Base-by-base conservation (phyloP, 768 basidiomycete species). In the Porpolomopsis calyptriformis region DNA sequence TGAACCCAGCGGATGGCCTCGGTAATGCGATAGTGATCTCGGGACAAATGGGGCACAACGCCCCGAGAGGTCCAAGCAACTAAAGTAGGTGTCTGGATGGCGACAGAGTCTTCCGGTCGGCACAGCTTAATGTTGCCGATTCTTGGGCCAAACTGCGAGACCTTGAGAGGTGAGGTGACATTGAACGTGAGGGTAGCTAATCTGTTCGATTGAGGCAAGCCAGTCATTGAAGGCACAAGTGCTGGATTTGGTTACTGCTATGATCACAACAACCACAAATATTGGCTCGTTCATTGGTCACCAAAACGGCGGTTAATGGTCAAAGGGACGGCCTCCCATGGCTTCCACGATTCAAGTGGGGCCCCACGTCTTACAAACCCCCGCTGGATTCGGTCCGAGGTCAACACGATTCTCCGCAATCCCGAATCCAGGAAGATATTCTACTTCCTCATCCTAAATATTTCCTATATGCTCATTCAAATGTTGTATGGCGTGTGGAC, bases 401-500 rank as follows among this genome's bases (percentile, higher is more conserved):
- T 97, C 43, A 93, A 94, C 58, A 83, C 87, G 9, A 88, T 99
- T 46, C 71, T 98, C 29, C 80, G 84, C 16, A 94, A 94, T 54
- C 78, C 82, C 2, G 92, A 98, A 60, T 93, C 90, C 16, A 76
- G 91, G 55, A 87, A 86, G 63, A 98, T 99, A 48, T 97, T 93
- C 64, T 97, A 94, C 64, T 99, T 99, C 66, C 70, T 98, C 41
- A 74, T 93, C 63, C 70, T 99, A 40, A 99, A 99, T 63, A 69
- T 98, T 64, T 82, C 78, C 52, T 99, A 90, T 65, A 98, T 99
- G 96, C 71, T 86, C 34, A 81, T 99, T 9, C 96, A 99, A 65
- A 90, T 97, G 88, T 60, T 90, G 49, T 96, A 93, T 60, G 96
- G 96, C 7, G 81, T 98, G 22, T 92, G 92, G 85, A 99, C 96